Percentiles rank a stretch among this genome's conserved stretches.
phyloP scores from a whole-genome alignment of 169 alveolate species.

The Fabrea salina region DNA sequence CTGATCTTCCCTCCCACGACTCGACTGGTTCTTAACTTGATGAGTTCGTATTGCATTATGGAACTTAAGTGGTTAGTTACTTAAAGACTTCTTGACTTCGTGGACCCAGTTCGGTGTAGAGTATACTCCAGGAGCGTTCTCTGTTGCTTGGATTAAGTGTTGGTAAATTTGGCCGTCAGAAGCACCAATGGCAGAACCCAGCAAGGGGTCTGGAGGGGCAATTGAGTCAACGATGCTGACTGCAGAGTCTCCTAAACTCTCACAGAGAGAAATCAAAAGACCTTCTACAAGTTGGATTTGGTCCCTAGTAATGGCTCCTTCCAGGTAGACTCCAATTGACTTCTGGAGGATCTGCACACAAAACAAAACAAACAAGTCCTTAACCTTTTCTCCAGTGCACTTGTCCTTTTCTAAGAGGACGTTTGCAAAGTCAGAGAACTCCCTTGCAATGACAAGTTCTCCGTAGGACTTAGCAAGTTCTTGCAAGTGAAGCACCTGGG shows the following conservation, averaged over 20 bases:
- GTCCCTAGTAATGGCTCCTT: neutral
- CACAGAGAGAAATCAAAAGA: neutral
- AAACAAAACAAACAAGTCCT: neutral
- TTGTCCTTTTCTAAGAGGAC: neutral
- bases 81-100: neutral
- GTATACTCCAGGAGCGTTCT: neutral
- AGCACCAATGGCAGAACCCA: constrained; percentile 7
- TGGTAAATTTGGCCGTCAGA: constrained; percentile 4
- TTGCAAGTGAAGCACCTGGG: neutral
- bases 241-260: neutral
- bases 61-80: too few relatives aligned
- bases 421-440: neutral
- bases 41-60: too few relatives aligned
- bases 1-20: too few relatives aligned
- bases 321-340: neutral
- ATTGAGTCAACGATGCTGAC: constrained; percentile 9
- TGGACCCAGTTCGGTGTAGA: constrained; percentile 13
- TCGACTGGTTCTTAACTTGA: too few relatives aligned
- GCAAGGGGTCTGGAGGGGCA: constrained; percentile 5
- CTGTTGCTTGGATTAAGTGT: neutral
- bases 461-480: neutral
- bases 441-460: neutral
- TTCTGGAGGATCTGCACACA: neutral
- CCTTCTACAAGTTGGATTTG: neutral
- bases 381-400: neutral